Base-by-base conservation (phyloP, 495 filamentous ascomycete genomes). In the Xanthoparmelia taractica region DNA sequence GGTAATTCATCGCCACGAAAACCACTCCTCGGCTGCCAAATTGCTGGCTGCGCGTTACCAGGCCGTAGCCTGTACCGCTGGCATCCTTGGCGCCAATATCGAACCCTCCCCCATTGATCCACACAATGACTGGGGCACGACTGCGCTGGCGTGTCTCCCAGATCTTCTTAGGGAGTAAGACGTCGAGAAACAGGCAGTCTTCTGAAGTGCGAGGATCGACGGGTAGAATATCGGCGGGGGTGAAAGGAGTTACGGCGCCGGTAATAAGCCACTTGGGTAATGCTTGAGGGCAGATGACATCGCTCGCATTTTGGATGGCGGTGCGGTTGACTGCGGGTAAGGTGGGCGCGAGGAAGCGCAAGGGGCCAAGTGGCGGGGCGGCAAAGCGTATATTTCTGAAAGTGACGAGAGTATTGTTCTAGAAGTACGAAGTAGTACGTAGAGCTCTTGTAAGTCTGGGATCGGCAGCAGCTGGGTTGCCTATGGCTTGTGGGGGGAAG, bases 151-250 rank as follows among this genome's bases (percentile, higher is more conserved):
- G n/a, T 8, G n/a, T 56, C 11, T 56, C 8, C 23, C n/a, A 57
- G 27, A 57, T 36, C 4, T 11, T 4, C 33, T 36, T 36, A 5
- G 54, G 54, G 11, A 57, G 2, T 36, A 57, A 36, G 4, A 57
- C 54, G 33, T 57, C 54, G 10, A 57, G 33, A 27, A 57, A 57
- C 29, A 57, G 17, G 29, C 54, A 57, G 54, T 57, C 54, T 36
- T 57, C 54, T 18, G 54, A 8, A 6, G 4, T 15, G 11, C 27
- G 33, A 18, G 54, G 54, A 13, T 57, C 54, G 25, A 36, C 27
- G 2, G 29, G 29, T 18, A 13, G 27, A 15, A 57, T 36, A 36
- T 31, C 8, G 27, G 27, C 2, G 18, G 27, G 7, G 4, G 29
- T 13, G 54, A 57, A 57, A 4, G 54, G 33, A 57, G 54, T 15